Conservation (phyloP, 1,284 basidiomycete genomes). For the Golubevia sp. region DNA sequence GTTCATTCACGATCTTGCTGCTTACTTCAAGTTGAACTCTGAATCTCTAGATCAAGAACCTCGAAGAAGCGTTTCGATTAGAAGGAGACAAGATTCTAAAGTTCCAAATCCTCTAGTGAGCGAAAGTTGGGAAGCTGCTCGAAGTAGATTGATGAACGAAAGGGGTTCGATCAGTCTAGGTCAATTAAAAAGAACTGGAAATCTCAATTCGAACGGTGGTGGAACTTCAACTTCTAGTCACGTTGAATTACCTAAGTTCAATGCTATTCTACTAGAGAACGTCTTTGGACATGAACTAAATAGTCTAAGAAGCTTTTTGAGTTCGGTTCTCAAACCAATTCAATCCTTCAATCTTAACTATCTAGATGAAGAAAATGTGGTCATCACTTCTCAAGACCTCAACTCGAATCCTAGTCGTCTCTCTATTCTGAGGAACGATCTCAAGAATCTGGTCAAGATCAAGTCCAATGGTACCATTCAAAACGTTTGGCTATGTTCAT, state of each 20-base stretch:
- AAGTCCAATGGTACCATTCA: too few species aligned
- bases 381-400: constrained; percentile 32
- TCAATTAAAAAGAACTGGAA: constrained; percentile 22
- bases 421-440: too few species aligned
- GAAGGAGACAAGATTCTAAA: constrained; percentile 37
- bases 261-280: constrained; percentile 34
- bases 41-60: constrained; percentile 47
- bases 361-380: constrained; percentile 45
- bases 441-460: too few species aligned
- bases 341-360: constrained; percentile 28
- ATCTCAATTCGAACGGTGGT: constrained; percentile 10
- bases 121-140: constrained; percentile 23
- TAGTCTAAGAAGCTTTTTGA: constrained; percentile 25
- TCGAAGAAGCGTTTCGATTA: constrained; percentile 38
- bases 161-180: constrained; percentile 21
- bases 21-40: constrained; percentile 32
- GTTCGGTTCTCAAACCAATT: constrained; percentile 12
- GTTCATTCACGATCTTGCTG: constrained; percentile 47
- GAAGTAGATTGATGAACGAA: background rate
- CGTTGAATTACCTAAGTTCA: constrained; percentile 13
- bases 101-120: constrained; percentile 38
- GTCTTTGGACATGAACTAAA: constrained; percentile 46
- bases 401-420: background rate
- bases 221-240: too few species aligned
- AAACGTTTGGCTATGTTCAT: too few species aligned